phyloP scores from a whole-genome alignment of 2,329 filamentous ascomycete species.

The Paraconiothyrium sp. region DNA sequence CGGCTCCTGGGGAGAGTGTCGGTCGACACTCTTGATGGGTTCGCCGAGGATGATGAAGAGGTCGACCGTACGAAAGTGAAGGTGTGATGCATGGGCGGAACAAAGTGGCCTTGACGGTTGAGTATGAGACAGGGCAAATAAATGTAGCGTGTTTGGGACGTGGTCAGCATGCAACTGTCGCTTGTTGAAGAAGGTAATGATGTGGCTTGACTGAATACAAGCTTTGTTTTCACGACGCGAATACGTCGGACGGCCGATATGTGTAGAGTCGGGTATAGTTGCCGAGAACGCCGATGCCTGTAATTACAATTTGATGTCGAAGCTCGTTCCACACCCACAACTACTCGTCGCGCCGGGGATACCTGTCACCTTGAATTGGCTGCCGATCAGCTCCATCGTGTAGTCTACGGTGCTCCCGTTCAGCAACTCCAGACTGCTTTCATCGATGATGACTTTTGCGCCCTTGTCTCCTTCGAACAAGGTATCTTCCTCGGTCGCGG shows the following conservation, averaged over 20 bases:
- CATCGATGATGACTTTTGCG: slow-evolving; percentile 89
- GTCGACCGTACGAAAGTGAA: neutral
- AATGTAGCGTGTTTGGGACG: too few relatives aligned
- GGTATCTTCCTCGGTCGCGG: slow-evolving; percentile 76
- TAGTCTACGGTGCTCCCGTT: slow-evolving; percentile 97
- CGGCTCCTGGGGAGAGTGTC: neutral
- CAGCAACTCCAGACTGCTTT: slow-evolving; percentile 84
- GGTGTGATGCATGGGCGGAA: neutral
- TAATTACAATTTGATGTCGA: slow-evolving; percentile 76
- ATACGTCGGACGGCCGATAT: too few relatives aligned
- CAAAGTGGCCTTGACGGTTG: neutral
- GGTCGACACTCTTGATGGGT: neutral
- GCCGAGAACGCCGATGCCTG: neutral
- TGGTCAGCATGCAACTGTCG: too few relatives aligned
- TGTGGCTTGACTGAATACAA: too few relatives aligned
- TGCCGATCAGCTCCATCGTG: slow-evolving; percentile 92
- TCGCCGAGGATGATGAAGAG: neutral
- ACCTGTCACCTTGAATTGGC: slow-evolving; percentile 95
- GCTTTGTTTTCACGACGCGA: too few relatives aligned
- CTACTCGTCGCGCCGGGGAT: slow-evolving; percentile 92
- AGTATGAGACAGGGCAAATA: neutral
- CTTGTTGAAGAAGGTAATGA: too few relatives aligned
- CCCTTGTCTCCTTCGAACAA: slow-evolving; percentile 76
- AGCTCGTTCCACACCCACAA: slow-evolving; percentile 97
- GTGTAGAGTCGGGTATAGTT: slow-evolving; percentile 1